Percentiles rank a stretch among this genome's conserved stretches.
phyloP scores from a whole-genome alignment of 768 basidiomycete species.

The Termitomyces eurrhizus region DNA sequence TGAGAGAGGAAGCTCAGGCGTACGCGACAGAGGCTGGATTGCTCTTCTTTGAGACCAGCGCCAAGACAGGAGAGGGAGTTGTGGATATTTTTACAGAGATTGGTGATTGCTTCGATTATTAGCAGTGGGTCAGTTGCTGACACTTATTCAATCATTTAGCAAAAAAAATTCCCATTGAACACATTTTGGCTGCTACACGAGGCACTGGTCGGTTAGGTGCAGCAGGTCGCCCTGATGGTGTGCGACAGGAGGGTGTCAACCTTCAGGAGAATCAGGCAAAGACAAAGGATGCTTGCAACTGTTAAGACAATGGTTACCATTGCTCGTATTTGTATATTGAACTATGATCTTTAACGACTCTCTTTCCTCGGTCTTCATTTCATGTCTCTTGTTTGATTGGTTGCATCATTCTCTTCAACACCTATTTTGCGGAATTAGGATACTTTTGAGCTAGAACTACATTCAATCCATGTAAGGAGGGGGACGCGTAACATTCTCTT shows the following conservation, averaged over 20 bases:
- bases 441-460: constrained; percentile 1
- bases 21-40: constrained; percentile 95
- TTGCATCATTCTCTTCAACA: background rate
- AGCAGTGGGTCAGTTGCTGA: background rate
- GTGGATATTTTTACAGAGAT: constrained; percentile 98
- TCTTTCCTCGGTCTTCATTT: constrained; percentile 5
- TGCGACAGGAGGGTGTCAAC: constrained; percentile 60
- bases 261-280: constrained; percentile 65
- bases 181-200: constrained; percentile 83
- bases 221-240: constrained; percentile 47
- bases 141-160: constrained; percentile 26
- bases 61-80: constrained; percentile 94
- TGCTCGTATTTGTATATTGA: constrained; percentile 18
- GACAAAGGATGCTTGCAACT: constrained; percentile 77
- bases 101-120: constrained; percentile 47
- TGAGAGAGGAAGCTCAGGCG: constrained; percentile 91
- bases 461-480: constrained; percentile 60
- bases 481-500: constrained; percentile 51
- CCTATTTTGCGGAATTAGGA: constrained; percentile 8
- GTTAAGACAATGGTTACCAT: constrained; percentile 39
- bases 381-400: constrained; percentile 10
- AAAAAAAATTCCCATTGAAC: constrained; percentile 79
- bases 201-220: constrained; percentile 63
- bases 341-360: constrained; percentile 25
- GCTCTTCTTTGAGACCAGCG: constrained; percentile 96